Conservation (phyloP, 2,329 filamentous ascomycete genomes). For the Colletotrichum liaoningense region DNA sequence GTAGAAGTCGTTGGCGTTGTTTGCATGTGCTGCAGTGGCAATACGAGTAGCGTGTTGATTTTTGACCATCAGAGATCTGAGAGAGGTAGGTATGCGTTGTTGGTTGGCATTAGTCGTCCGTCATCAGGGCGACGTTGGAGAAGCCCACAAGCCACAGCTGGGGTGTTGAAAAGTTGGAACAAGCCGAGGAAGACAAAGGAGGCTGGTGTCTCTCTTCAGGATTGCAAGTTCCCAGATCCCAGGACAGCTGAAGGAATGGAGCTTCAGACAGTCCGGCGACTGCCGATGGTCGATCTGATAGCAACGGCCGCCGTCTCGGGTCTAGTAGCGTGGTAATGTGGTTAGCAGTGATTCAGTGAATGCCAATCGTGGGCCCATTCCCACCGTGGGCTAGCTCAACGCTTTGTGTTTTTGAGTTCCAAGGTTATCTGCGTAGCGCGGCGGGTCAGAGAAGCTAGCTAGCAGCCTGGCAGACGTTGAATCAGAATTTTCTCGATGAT, state of each 20-base stretch:
- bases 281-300: not conserved
- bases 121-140: not conserved
- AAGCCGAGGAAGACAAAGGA: not conserved
- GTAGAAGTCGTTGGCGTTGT: not conserved
- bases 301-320: slow-evolving; percentile 2
- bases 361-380: not conserved
- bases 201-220: too few relatives aligned
- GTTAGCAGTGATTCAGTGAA: not conserved
- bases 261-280: not conserved
- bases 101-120: not conserved
- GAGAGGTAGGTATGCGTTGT: not conserved
- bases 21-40: not conserved
- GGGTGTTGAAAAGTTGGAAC: not conserved
- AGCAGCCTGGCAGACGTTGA: not conserved
- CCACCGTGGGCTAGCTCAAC: not conserved
- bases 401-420: not conserved
- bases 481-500: not conserved
- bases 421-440: not conserved
- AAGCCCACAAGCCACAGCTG: not conserved
- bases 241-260: not conserved
- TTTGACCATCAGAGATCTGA: not conserved
- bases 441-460: not conserved
- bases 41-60: not conserved
- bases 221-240: too few relatives aligned
- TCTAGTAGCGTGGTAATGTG: not conserved